A percentile compares a stretch with the other conserved stretches of the same genome.
Conservation (phyloP, 2,329 filamentous ascomycete species). For the Aspergillus tamarii region DNA sequence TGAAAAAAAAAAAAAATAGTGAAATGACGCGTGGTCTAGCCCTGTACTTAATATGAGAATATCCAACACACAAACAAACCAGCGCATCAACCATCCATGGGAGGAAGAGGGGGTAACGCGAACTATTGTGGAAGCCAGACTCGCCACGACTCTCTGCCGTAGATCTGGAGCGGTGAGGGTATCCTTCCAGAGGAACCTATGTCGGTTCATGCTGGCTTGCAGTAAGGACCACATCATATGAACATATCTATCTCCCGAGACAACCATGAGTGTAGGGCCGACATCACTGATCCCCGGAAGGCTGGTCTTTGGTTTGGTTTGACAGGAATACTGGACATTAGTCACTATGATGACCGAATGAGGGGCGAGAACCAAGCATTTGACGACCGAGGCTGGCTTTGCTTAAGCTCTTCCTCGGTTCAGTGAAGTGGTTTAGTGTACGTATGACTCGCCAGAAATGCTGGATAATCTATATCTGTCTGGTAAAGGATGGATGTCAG, state of each 20-base stretch:
- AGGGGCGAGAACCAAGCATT: too few relatives aligned
- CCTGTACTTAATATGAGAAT: neutral
- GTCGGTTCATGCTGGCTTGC: neutral
- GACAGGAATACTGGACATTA: neutral
- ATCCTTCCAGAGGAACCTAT: neutral
- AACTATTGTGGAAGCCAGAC: neutral
- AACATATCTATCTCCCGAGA: neutral
- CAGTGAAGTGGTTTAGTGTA: neutral
- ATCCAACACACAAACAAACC: neutral
- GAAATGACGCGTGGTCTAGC: neutral
- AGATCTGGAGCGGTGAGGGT: constrained; percentile 1
- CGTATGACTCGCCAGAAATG: neutral
- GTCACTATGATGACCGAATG: neutral
- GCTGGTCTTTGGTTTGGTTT: neutral
- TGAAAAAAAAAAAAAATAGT: neutral
- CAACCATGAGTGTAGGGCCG: neutral
- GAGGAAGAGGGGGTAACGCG: neutral
- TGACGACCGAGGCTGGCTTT: neutral
- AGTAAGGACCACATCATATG: constrained; percentile 1
- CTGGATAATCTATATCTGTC: neutral
- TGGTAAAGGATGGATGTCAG: neutral
- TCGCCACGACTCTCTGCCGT: neutral
- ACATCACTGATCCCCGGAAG: neutral
- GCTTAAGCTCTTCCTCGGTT: neutral
- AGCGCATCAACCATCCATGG: neutral